Percentiles rank a stretch among this genome's conserved stretches.
Conservation (phyloP, 331 rosid species). For the Quercus lobata region DNA sequence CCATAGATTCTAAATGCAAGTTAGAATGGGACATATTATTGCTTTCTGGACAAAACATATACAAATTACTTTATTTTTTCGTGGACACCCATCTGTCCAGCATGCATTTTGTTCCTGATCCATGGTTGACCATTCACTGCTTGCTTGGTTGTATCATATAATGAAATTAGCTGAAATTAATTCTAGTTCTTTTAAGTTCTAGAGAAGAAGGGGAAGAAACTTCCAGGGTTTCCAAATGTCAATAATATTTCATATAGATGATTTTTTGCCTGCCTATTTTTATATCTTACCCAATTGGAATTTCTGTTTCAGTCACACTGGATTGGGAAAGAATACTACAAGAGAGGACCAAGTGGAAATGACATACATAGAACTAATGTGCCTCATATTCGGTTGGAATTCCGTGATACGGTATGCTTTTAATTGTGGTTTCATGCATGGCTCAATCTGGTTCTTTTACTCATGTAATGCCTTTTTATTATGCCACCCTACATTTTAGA, state of each 20-base stretch:
- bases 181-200: not conserved
- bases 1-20: too few species aligned
- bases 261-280: not conserved
- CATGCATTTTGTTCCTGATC: not conserved
- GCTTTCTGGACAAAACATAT: not conserved
- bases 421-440: not conserved
- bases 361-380: slow-evolving; percentile 92
- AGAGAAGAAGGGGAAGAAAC: not conserved
- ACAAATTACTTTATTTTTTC: not conserved
- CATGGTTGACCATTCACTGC: not conserved
- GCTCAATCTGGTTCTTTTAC: not conserved
- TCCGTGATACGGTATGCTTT: slow-evolving; percentile 73
- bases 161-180: not conserved
- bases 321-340: slow-evolving; percentile 88
- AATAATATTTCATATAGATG: slow-evolving; percentile 1
- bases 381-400: slow-evolving; percentile 94
- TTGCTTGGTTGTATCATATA: not conserved
- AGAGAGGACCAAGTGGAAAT: slow-evolving; percentile 89
- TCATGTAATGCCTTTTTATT: not conserved
- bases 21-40: not conserved
- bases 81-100: not conserved
- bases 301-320: slow-evolving; percentile 71
- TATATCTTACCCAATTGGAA: slow-evolving; percentile 8
- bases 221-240: not conserved
- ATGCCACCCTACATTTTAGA: not conserved